Evolutionary conservation across 176 grass and related monocot species (phyloP).

Genomic region (Musa acuminata): DNA sequence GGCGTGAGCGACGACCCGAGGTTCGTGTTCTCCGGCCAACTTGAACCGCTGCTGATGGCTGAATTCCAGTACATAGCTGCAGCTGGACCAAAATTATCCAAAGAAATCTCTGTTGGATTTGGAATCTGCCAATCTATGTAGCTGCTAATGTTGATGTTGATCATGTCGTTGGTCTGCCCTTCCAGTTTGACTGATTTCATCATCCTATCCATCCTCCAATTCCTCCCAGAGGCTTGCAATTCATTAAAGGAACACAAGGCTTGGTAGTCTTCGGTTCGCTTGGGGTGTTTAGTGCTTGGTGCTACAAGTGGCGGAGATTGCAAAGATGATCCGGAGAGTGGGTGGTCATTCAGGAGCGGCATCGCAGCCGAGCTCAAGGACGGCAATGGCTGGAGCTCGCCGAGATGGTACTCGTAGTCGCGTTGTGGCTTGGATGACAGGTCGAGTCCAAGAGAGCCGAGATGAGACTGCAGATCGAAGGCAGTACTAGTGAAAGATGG

Average conservation of each 20-base stretch:
- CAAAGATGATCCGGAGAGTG: neutral
- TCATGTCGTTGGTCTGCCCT: neutral
- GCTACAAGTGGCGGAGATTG: neutral
- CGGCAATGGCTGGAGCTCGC: neutral
- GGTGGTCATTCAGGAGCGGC: neutral
- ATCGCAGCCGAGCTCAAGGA: neutral
- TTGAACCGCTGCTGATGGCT: neutral
- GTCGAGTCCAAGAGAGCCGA: neutral
- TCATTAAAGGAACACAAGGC: neutral
- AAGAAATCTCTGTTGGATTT: neutral
- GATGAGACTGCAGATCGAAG: conserved; percentile 9
- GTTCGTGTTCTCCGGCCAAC: neutral
- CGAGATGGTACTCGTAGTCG: neutral
- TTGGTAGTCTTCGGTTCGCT: conserved; percentile 5
- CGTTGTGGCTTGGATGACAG: neutral
- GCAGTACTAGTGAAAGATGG: neutral
- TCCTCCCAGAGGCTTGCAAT: neutral
- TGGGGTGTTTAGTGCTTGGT: neutral
- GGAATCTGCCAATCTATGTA: conserved; percentile 12
- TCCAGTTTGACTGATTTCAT: conserved; percentile 1
- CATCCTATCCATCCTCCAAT: neutral
- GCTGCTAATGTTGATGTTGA: neutral
- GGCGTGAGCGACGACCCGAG: neutral
- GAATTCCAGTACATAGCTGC: conserved; percentile 3
- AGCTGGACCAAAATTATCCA: neutral